These are phyloP conservation scores for Clarkia xantiana DNA, from an alignment of 345 rosid genomes.

Conservation along the genomic window DNA sequence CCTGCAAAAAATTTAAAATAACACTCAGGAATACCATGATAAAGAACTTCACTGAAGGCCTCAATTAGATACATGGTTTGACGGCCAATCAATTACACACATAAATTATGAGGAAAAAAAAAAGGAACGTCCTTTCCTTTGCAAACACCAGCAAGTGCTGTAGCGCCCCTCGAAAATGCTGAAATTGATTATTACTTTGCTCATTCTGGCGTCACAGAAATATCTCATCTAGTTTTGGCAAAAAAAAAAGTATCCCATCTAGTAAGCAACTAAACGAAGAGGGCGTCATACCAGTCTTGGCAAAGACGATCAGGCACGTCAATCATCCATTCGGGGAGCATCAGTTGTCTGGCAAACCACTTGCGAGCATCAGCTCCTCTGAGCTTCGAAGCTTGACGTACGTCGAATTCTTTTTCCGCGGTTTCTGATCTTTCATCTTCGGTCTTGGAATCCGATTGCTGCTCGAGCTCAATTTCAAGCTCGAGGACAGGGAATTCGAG, in stretches of 20 bases:
- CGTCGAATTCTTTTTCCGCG: constrained; percentile 33
- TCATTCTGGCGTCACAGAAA: no score
- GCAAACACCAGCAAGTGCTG: no score
- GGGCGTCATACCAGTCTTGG: constrained; percentile 45
- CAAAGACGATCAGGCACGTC: constrained; percentile 65
- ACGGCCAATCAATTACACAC: no score
- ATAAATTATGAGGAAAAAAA: no score
- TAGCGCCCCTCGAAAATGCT: no score
- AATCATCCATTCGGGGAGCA: constrained; percentile 97
- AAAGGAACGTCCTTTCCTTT: no score
- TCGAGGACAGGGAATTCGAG: constrained; percentile 24
- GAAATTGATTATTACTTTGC: no score
- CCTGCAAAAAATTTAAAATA: constrained; percentile 21
- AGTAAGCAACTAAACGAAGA: not conserved
- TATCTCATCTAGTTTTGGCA: no score
- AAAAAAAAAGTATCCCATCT: no score
- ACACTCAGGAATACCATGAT: no score
- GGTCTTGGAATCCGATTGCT: constrained; percentile 14
- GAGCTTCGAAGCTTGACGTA: constrained; percentile 54
- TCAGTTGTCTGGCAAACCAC: constrained; percentile 79
- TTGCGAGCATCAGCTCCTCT: constrained; percentile 66
- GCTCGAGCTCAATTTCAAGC: constrained; percentile 19
- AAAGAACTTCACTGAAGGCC: no score
- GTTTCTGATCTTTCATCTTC: constrained; percentile 7
- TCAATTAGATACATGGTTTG: no score